Evolutionary conservation across 768 basidiomycete species (phyloP).

Genomic region (Kwoniella sp.): DNA sequence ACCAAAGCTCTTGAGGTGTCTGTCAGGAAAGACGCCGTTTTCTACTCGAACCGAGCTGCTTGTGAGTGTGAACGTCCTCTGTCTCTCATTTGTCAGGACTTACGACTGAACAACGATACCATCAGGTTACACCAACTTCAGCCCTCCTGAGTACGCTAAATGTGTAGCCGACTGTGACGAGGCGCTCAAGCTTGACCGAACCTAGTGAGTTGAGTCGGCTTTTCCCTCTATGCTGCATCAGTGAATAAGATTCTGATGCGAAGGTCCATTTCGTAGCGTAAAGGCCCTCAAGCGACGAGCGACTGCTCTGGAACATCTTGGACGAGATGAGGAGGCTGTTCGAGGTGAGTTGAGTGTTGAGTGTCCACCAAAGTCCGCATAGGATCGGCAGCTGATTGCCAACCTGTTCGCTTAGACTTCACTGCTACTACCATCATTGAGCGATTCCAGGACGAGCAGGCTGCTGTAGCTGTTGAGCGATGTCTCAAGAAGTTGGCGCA

Average conservation of each 20-base stretch:
- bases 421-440: constrained; percentile 96
- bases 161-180: constrained; percentile 87
- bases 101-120: constrained; percentile 12
- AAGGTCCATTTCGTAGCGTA: no score
- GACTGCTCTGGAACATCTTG: constrained; percentile 76
- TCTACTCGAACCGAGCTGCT: constrained; percentile 95
- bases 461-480: constrained; percentile 83
- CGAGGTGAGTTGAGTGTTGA: constrained; percentile 64
- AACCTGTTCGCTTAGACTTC: constrained; percentile 66
- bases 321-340: constrained; percentile 72
- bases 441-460: constrained; percentile 79
- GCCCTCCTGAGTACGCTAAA: constrained; percentile 76
- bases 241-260: no score
- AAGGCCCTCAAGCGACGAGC: constrained; percentile 83
- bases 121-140: constrained; percentile 86
- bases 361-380: neutral
- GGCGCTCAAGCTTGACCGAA: constrained; percentile 78
- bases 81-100: neutral
- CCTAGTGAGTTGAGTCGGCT: constrained; percentile 63
- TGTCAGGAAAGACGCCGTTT: constrained; percentile 75
- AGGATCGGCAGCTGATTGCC: constrained; percentile 1
- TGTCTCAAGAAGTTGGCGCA: constrained; percentile 80
- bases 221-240: no score
- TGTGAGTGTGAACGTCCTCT: constrained; percentile 62
- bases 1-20: constrained; percentile 60